phyloP scores from a whole-genome alignment of 2,329 filamentous ascomycete species.

The Alternaria conjuncta region DNA sequence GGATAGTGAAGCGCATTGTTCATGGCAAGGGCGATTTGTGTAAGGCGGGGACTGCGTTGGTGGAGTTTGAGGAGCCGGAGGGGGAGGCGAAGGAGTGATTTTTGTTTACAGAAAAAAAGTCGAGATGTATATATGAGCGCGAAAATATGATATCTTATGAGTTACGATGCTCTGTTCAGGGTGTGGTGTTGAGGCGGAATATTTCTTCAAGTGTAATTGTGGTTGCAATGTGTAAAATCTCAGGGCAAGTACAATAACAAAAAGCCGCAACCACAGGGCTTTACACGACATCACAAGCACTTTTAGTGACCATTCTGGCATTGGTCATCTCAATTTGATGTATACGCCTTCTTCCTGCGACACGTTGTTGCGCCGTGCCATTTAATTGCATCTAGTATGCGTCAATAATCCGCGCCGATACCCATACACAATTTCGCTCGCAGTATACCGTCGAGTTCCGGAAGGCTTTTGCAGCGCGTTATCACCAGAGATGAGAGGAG shows the following conservation, averaged over 20 bases:
- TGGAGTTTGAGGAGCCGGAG: constrained; percentile 36
- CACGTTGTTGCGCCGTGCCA: not conserved
- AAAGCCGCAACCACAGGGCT: not conserved
- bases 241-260: not conserved
- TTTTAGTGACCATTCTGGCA: too few species aligned
- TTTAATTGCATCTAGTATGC: not conserved
- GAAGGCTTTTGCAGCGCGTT: not conserved
- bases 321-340: too few species aligned
- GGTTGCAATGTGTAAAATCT: not conserved
- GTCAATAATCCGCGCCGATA: not conserved
- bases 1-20: constrained; percentile 56
- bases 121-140: not conserved
- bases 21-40: constrained; percentile 54
- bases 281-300: not conserved
- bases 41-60: constrained; percentile 55
- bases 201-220: not conserved
- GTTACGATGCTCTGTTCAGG: not conserved
- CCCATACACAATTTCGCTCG: not conserved
- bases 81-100: not conserved
- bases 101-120: not conserved
- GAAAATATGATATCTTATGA: not conserved
- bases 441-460: not conserved
- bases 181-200: not conserved
- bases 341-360: not conserved
- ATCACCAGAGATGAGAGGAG: not conserved